Base-by-base conservation (phyloP, 225 moss, liverwort and hornwort species). In the Bryoerythrophyllum caledonicum region DNA sequence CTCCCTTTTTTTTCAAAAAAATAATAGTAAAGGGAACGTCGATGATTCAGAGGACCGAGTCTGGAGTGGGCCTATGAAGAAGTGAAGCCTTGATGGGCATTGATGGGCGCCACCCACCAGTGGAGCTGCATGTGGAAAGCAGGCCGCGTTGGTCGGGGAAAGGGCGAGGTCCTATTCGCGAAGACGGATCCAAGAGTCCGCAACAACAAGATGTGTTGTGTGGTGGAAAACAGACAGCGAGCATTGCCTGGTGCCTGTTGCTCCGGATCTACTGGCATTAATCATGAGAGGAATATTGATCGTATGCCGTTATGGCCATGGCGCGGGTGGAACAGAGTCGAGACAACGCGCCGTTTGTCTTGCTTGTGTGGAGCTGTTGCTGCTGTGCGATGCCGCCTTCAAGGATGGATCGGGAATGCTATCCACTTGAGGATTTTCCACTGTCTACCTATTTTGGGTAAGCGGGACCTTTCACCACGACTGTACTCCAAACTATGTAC, bases 21-120 rank as follows among this genome's bases (percentile, higher is more conserved):
- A 32, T 32, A 32, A 14, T n/a, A n/a, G n/a, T n/a, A n/a, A n/a
- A n/a, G n/a, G n/a, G n/a, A n/a, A n/a, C n/a, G n/a, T n/a, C n/a
- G n/a, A n/a, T n/a, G n/a, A n/a, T n/a, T n/a, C n/a, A n/a, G n/a
- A n/a, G n/a, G n/a, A n/a, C n/a, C n/a, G n/a, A n/a, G n/a, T n/a
- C 28, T 21, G 8, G 8, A 10, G 38, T 10, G 38, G 38, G 37
- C 37, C 37, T 32, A 32, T 3, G 7, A 37, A 37, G 8, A 8
- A 37, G 37, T 8, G 37, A 34, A 34, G 0, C 32, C n/a, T n/a
- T 21, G 8, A 16, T 1, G 3, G 16, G 13, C 61, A 73, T 73
- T 73, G 60, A 81, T 81, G 72, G 35, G 10, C 27, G 1, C 54
- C 81, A 77, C 81, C 73, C 10, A 81, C n/a, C n/a, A n/a, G n/a